Evolutionary conservation across 129 eudicot genomes (phyloP).

Genomic region (Flaveria trinervia): DNA sequence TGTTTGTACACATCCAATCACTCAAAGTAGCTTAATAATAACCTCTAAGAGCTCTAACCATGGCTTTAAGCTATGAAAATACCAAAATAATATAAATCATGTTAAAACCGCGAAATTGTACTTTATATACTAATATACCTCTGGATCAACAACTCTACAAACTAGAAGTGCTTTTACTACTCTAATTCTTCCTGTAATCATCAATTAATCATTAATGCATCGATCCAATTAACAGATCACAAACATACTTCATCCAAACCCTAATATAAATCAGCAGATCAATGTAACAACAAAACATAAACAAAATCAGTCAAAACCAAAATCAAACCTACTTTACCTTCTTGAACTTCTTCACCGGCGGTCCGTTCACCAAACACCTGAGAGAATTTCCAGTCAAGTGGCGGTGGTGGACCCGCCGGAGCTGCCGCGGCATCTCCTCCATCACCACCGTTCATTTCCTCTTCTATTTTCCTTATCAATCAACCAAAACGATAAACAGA

Average conservation of each 20-base stretch:
- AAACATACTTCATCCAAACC: constrained; percentile 28
- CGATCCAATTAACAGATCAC: constrained; percentile 28
- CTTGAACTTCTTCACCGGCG: constrained; percentile 76
- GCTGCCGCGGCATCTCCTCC: constrained; percentile 59
- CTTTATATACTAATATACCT: background rate
- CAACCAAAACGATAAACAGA: constrained; percentile 5
- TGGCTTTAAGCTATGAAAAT: constrained; percentile 4
- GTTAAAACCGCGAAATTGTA: background rate
- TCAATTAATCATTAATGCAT: constrained; percentile 14
- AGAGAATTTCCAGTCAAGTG: constrained; percentile 87
- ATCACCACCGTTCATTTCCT: constrained; percentile 62
- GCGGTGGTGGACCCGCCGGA: constrained; percentile 64
- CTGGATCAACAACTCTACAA: constrained; percentile 22
- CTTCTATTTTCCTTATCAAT: background rate
- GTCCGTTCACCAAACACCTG: constrained; percentile 77
- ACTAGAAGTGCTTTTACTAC: constrained; percentile 8
- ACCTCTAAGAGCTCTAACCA: constrained; percentile 9
- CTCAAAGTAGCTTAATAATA: background rate
- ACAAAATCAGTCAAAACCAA: background rate
- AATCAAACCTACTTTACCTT: constrained; percentile 39
- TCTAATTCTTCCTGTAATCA: constrained; percentile 9
- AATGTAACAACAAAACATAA: background rate
- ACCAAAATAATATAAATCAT: background rate
- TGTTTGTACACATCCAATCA: background rate
- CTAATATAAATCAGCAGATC: constrained; percentile 35